Percentiles rank a stretch among this genome's conserved stretches.
These are phyloP conservation scores for Lachnellula willkommii DNA, from an alignment of 2,329 filamentous ascomycete species.

Conservation along the genomic window DNA sequence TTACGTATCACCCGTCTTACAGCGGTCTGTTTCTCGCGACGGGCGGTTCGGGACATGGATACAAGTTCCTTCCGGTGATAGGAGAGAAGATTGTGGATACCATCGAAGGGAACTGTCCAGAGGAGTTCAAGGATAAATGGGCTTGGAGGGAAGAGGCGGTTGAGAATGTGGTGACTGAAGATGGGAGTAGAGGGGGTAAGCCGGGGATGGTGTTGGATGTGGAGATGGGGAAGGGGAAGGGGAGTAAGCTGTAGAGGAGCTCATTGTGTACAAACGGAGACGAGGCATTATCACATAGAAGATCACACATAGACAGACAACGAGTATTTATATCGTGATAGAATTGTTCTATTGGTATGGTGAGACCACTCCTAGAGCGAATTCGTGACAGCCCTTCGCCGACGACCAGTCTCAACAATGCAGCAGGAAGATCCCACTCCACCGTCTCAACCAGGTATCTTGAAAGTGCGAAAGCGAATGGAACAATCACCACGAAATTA, in stretches of 20 bases:
- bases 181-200: conserved; percentile 28
- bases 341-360: conserved; percentile 7
- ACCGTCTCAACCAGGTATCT: not conserved
- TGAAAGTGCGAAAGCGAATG: not conserved
- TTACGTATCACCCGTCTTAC: conserved; percentile 49
- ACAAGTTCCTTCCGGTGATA: conserved; percentile 46
- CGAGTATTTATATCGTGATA: conserved; percentile 7
- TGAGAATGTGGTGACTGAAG: conserved; percentile 25
- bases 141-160: conserved; percentile 39
- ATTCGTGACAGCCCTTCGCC: conserved; percentile 1
- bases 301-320: not conserved
- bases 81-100: conserved; percentile 40
- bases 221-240: conserved; percentile 21
- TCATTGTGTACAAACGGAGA: not conserved
- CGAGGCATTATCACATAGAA: not conserved
- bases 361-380: conserved; percentile 2
- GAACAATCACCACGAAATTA: conserved; percentile 2
- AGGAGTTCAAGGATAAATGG: conserved; percentile 49
- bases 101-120: conserved; percentile 33
- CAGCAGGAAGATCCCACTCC: not conserved
- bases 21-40: conserved; percentile 44
- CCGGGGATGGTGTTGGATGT: conserved; percentile 24
- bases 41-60: conserved; percentile 45
- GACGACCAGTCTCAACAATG: not conserved
- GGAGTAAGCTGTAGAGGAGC: conserved; percentile 9